These are phyloP conservation scores for Paramyrothecium sp. DNA, from an alignment of 2,329 filamentous ascomycete species.

Conservation along the genomic window DNA sequence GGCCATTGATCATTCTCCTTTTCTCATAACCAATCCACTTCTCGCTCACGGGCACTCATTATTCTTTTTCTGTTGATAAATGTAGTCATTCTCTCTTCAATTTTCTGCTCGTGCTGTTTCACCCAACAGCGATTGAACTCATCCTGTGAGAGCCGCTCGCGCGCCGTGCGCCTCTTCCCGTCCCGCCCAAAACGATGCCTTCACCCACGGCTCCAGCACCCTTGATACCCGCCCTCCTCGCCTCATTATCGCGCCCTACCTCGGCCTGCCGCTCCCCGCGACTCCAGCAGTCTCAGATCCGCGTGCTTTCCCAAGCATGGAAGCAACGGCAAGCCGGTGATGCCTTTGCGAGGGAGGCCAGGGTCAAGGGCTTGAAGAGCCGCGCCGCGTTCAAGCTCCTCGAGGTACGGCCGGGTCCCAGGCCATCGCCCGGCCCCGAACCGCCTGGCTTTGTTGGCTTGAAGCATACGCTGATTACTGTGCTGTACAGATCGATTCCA, in stretches of 20 bases:
- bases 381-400: conserved; percentile 91
- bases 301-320: conserved; percentile 49
- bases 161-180: too few species aligned
- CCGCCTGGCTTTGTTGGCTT: too few species aligned
- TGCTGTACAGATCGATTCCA: conserved; percentile 70
- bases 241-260: neutral
- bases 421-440: neutral
- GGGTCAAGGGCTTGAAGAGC: conserved; percentile 78
- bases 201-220: neutral
- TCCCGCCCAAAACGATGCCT: too few species aligned
- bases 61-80: too few species aligned
- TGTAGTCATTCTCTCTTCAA: too few species aligned
- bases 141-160: too few species aligned
- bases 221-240: neutral
- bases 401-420: conserved; percentile 53
- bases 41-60: too few species aligned
- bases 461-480: neutral
- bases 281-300: neutral
- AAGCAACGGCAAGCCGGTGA: conserved; percentile 76
- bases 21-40: neutral
- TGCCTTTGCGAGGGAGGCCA: conserved; percentile 70
- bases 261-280: neutral
- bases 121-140: too few species aligned
- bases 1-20: neutral
- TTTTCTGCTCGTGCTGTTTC: too few species aligned